A percentile compares a stretch with the other conserved stretches of the same genome.
Evolutionary conservation across 805 yeast species (phyloP).

Genomic region (Candida easanensis): DNA sequence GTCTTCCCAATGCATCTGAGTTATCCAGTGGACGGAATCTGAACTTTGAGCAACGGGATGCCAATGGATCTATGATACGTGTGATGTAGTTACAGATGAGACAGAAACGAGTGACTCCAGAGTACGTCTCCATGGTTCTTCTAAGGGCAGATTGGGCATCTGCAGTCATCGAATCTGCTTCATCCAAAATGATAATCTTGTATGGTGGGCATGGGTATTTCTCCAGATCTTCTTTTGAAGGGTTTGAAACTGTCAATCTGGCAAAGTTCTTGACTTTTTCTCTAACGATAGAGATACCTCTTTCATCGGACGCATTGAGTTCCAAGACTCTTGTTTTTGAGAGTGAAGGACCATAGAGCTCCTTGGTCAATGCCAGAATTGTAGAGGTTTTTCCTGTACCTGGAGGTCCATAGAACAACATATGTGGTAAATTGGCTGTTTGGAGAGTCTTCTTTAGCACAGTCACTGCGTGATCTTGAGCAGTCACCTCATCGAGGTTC

Average conservation of each 20-base stretch:
- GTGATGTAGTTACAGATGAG: conserved; percentile 95
- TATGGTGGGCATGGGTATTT: conserved; percentile 96
- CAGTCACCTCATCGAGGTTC: conserved; percentile 79
- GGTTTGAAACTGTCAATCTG: conserved; percentile 77
- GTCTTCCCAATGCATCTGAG: conserved; percentile 64
- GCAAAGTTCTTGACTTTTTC: conserved; percentile 87
- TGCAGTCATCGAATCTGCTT: conserved; percentile 95
- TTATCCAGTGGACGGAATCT: conserved; percentile 79
- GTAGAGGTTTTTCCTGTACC: conserved; percentile 94
- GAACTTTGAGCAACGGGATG: conserved; percentile 94
- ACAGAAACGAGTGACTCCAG: conserved; percentile 89
- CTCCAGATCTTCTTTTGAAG: conserved; percentile 61
- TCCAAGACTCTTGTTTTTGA: conserved; percentile 73
- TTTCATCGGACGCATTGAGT: conserved; percentile 85
- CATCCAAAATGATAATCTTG: conserved; percentile 89
- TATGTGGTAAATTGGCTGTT: conserved; percentile 84
- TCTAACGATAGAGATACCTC: conserved; percentile 86
- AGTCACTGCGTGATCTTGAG: conserved; percentile 86
- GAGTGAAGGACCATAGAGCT: conserved; percentile 71
- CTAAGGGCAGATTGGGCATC: conserved; percentile 95
- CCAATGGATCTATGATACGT: conserved; percentile 92
- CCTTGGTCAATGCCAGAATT: conserved; percentile 76
- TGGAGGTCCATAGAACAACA: conserved; percentile 91
- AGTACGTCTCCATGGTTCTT: conserved; percentile 91
- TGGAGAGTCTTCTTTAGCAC: conserved; percentile 76